A percentile compares a stretch with the other conserved stretches of the same genome.
Conservation (phyloP, 306 rosid species). For the Glycyrrhiza uralensis region DNA sequence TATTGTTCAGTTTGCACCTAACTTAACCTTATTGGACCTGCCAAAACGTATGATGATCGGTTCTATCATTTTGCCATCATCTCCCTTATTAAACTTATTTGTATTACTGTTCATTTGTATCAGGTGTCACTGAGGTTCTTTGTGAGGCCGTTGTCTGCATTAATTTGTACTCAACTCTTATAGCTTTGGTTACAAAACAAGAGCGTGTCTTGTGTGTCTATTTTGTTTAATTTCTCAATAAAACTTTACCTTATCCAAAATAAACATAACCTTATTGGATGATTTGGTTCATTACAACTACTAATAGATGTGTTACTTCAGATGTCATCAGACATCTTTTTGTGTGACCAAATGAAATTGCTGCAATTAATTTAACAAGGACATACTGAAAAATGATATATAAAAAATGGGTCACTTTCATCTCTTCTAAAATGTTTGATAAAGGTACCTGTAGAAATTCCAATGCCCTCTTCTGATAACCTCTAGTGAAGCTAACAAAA, state of each 20-base stretch:
- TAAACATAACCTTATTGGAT: not conserved
- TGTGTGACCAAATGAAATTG: slow-evolving; percentile 1
- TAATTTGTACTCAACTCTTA: too few relatives aligned
- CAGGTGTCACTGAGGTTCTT: too few relatives aligned
- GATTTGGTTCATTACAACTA: not conserved
- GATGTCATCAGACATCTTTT: not conserved
- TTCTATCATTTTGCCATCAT: too few relatives aligned
- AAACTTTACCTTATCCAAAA: too few relatives aligned
- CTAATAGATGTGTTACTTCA: not conserved
- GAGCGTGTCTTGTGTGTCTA: too few relatives aligned
- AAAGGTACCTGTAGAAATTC: slow-evolving; percentile 85
- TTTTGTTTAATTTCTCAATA: too few relatives aligned
- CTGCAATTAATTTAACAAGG: not conserved
- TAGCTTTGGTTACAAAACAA: too few relatives aligned
- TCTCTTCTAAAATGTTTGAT: not conserved
- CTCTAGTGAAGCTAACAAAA: slow-evolving; percentile 76
- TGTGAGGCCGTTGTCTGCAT: too few relatives aligned
- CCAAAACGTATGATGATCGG: too few relatives aligned
- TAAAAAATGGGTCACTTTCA: not conserved
- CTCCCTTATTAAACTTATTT: too few relatives aligned
- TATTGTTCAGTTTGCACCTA: not conserved
- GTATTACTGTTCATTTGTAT: too few relatives aligned
- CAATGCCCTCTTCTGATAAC: slow-evolving; percentile 95
- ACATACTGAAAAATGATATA: not conserved
- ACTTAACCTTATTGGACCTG: not conserved